These are phyloP conservation scores for Coffea canephora DNA, from an alignment of 257 asterid species.

Conservation along the genomic window DNA sequence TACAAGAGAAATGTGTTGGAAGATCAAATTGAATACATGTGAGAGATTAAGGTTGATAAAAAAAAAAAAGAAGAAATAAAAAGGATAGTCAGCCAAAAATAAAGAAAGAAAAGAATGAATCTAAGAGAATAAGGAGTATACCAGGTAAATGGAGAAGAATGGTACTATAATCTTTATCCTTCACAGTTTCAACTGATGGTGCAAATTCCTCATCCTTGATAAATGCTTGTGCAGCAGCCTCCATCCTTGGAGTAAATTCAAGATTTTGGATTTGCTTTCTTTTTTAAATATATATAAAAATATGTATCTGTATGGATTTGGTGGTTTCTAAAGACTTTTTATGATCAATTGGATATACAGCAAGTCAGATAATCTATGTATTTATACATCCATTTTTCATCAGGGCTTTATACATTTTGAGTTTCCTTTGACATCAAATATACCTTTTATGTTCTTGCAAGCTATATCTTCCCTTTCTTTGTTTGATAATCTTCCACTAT, in stretches of 20 bases:
- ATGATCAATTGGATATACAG: background rate
- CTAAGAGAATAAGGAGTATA: conserved; percentile 1
- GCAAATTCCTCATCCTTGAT: conserved; percentile 39
- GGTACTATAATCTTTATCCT: conserved; percentile 56
- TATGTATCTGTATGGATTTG: no score
- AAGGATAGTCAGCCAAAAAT: background rate
- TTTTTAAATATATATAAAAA: background rate
- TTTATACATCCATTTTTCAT: background rate
- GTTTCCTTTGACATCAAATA: conserved; percentile 20
- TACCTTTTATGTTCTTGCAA: conserved; percentile 17
- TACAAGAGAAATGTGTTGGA: no score
- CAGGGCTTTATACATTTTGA: background rate
- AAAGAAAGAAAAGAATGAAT: background rate
- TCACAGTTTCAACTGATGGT: conserved; percentile 44
- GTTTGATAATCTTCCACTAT: background rate
- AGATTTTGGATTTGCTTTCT: background rate
- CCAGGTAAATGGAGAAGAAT: conserved; percentile 60
- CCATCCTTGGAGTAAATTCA: conserved; percentile 19
- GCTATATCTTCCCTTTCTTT: background rate
- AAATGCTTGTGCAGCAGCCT: conserved; percentile 22
- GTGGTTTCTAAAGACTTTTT: background rate
- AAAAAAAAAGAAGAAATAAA: background rate
- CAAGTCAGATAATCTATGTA: background rate
- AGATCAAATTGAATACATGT: no score
- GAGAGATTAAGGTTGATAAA: no score